Evolutionary conservation across 1,284 basidiomycete species (phyloP).

Genomic region (Flammula alnicola): DNA sequence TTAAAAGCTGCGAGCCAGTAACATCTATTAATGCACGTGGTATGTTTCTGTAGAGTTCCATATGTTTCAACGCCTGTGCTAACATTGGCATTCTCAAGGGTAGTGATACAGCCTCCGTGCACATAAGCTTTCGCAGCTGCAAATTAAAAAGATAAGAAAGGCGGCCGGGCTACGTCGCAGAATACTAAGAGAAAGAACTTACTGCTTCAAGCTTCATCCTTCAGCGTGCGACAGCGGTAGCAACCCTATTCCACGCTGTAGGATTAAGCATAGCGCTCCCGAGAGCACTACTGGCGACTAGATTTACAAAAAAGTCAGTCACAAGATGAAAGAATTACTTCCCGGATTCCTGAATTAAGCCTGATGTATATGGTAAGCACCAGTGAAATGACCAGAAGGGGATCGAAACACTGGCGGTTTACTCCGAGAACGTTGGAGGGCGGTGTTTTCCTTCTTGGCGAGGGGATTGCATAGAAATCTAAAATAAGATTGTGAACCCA

Average conservation of each 20-base stretch:
- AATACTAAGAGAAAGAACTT: conserved; percentile 2
- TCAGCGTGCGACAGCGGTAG: conserved; percentile 22
- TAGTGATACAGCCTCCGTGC: conserved; percentile 24
- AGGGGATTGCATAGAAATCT: no score
- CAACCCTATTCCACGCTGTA: conserved; percentile 24
- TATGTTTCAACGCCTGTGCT: conserved; percentile 15
- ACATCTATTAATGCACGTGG: neutral
- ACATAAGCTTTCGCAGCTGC: conserved; percentile 21
- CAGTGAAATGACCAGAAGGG: no score
- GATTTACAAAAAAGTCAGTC: neutral
- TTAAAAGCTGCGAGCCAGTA: neutral
- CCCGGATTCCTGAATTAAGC: conserved; percentile 16
- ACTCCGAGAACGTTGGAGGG: no score
- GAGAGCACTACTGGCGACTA: conserved; percentile 9
- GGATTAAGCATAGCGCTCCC: conserved; percentile 17
- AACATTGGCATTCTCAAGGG: conserved; percentile 22
- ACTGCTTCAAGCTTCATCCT: no score
- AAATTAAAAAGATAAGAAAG: neutral
- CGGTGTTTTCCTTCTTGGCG: no score
- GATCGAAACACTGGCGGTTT: no score
- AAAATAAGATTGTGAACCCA: no score
- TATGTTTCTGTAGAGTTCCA: conserved; percentile 26
- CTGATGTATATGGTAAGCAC: no score
- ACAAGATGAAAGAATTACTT: conserved; percentile 4
- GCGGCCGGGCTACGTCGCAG: no score